Evolutionary conservation across 2,329 filamentous ascomycete genomes (phyloP).

Genomic region (Exophiala alcalophila): DNA sequence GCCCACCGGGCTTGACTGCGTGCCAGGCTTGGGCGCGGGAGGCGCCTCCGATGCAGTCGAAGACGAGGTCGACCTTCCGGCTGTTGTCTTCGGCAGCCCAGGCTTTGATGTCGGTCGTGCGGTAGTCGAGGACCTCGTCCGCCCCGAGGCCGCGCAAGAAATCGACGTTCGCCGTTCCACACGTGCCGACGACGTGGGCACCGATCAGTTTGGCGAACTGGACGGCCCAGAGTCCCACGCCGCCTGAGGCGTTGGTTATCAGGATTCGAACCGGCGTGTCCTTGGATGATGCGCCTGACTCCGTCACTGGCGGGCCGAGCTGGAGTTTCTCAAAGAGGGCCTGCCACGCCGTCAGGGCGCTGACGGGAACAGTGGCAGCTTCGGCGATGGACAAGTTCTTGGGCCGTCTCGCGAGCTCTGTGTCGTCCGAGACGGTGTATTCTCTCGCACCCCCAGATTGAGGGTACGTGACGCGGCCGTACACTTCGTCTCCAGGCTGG

Average conservation of each 20-base stretch:
- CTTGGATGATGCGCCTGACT: not conserved
- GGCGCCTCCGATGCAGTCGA: constrained; percentile 46
- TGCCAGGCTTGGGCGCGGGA: constrained; percentile 46
- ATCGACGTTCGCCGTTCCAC: constrained; percentile 39
- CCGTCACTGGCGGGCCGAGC: constrained; percentile 19
- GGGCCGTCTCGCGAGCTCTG: constrained; percentile 40
- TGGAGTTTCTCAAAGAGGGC: constrained; percentile 42
- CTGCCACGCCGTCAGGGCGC: constrained; percentile 45
- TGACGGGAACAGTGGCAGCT: constrained; percentile 41
- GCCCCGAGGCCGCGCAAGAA: constrained; percentile 44
- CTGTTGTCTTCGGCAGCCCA: constrained; percentile 36
- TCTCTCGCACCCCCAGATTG: constrained; percentile 41
- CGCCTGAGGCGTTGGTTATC: constrained; percentile 46
- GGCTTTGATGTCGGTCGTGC: constrained; percentile 31
- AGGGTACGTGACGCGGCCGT: constrained; percentile 37
- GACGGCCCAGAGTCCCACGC: constrained; percentile 46
- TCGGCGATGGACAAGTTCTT: constrained; percentile 37
- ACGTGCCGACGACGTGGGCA: constrained; percentile 41
- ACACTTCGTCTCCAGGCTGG: constrained; percentile 40
- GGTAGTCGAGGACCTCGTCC: constrained; percentile 43
- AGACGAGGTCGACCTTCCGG: constrained; percentile 42
- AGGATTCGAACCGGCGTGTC: constrained; percentile 38
- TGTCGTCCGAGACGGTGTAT: constrained; percentile 36
- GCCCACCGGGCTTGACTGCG: constrained; percentile 38
- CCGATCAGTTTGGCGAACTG: constrained; percentile 42